Conservation (phyloP, 2,329 filamentous ascomycete genomes). For the Talaromyces pinophilus region DNA sequence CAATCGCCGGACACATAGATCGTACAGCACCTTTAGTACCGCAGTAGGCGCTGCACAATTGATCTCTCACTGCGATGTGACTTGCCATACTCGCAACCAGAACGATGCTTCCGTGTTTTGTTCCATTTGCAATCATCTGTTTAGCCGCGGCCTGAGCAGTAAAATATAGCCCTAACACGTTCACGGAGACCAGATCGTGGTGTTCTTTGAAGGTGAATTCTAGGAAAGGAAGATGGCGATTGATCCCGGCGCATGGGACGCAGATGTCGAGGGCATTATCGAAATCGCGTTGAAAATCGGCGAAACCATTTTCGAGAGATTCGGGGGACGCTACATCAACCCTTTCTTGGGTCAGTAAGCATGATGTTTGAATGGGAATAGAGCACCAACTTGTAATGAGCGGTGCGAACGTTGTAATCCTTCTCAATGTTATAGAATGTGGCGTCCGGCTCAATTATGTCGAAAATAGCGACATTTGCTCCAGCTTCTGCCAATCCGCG, state of each 20-base stretch:
- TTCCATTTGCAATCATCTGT: constrained; percentile 55
- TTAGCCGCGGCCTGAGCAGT: constrained; percentile 53
- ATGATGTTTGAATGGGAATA: constrained; percentile 5
- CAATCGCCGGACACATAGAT: constrained; percentile 52
- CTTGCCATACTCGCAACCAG: constrained; percentile 57
- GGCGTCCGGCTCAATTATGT: constrained; percentile 44
- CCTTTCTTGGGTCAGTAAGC: background rate
- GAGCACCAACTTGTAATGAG: constrained; percentile 40
- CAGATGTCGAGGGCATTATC: constrained; percentile 9
- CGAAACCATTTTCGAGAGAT: constrained; percentile 28
- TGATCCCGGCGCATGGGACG: constrained; percentile 25
- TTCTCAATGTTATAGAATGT: constrained; percentile 46
- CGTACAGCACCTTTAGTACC: constrained; percentile 52
- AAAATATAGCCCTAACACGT: constrained; percentile 50
- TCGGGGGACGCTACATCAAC: constrained; percentile 41
- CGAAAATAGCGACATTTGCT: constrained; percentile 50
- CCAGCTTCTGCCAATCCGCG: constrained; percentile 50
- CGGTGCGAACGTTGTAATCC: constrained; percentile 46
- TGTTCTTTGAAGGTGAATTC: constrained; percentile 32
- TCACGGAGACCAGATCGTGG: constrained; percentile 51
- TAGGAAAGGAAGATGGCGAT: constrained; percentile 36
- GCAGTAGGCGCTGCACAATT: constrained; percentile 52
- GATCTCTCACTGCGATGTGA: constrained; percentile 53
- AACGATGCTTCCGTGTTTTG: constrained; percentile 55
- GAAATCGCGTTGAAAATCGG: constrained; percentile 6